Percentiles rank a stretch among this genome's conserved stretches.
These are phyloP conservation scores for Ustilago xerochloae DNA, from an alignment of 1,284 basidiomycete species.

Conservation along the genomic window DNA sequence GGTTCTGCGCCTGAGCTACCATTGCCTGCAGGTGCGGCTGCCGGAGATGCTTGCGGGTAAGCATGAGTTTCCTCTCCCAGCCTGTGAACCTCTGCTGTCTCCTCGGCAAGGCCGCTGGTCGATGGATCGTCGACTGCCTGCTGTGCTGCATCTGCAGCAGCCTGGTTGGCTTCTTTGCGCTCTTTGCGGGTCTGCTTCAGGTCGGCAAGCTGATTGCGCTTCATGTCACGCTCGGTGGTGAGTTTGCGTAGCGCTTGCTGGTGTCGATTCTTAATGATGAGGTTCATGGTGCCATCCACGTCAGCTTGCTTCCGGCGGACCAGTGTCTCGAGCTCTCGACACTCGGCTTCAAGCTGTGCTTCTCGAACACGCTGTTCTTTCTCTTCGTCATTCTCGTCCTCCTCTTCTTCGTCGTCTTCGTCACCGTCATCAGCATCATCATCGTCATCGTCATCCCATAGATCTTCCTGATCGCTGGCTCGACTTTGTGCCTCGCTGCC, in stretches of 20 bases:
- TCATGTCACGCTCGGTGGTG: constrained; percentile 61
- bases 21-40: background rate
- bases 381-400: constrained; percentile 65
- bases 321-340: constrained; percentile 64
- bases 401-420: constrained; percentile 78
- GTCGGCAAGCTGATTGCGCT: constrained; percentile 61
- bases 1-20: background rate
- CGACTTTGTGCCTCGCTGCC: constrained; percentile 53
- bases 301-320: constrained; percentile 64
- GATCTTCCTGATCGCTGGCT: constrained; percentile 57
- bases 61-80: no score
- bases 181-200: constrained; percentile 60
- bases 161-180: constrained; percentile 57
- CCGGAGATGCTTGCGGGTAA: background rate
- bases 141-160: constrained; percentile 48
- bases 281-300: constrained; percentile 62
- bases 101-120: no score
- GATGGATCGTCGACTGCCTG: constrained; percentile 31
- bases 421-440: constrained; percentile 78
- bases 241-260: constrained; percentile 63
- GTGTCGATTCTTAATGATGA: constrained; percentile 66
- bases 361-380: constrained; percentile 64
- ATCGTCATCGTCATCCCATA: constrained; percentile 64
- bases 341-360: constrained; percentile 66
- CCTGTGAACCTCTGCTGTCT: no score